These are phyloP conservation scores for Croton setiger DNA, from an alignment of 441 rosid species.

Conservation along the genomic window DNA sequence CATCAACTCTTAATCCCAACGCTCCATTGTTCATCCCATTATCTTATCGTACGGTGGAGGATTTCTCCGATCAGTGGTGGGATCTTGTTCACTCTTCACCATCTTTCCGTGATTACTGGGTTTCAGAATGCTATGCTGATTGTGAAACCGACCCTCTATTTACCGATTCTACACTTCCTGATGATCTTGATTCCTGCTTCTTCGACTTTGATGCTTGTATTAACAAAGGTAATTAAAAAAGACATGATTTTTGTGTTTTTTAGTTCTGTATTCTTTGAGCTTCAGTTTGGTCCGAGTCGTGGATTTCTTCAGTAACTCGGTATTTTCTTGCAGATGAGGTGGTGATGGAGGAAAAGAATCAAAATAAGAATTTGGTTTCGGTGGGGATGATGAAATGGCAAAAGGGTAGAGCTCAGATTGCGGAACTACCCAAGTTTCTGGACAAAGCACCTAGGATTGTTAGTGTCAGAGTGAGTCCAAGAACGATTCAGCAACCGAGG, in stretches of 20 bases:
- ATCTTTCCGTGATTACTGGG: slow-evolving; percentile 70
- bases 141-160: slow-evolving; percentile 30
- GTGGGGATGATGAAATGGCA: slow-evolving; percentile 38
- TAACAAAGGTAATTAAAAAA: neutral
- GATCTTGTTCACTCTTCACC: slow-evolving; percentile 50
- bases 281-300: neutral
- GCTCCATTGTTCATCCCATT: slow-evolving; percentile 63
- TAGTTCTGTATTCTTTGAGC: neutral
- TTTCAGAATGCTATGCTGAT: slow-evolving; percentile 50
- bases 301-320: neutral
- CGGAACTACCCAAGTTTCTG: slow-evolving; percentile 28
- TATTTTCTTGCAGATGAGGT: slow-evolving; percentile 17
- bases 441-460: slow-evolving; percentile 57
- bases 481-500: slow-evolving; percentile 64
- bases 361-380: slow-evolving; percentile 30
- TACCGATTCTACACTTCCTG: slow-evolving; percentile 18
- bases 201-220: slow-evolving; percentile 22
- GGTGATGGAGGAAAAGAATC: slow-evolving; percentile 19
- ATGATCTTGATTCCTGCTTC: slow-evolving; percentile 25
- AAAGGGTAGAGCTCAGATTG: slow-evolving; percentile 24
- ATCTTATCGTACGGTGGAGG: slow-evolving; percentile 57
- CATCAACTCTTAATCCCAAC: slow-evolving; percentile 47
- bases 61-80: slow-evolving; percentile 76
- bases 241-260: neutral
- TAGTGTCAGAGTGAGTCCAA: slow-evolving; percentile 49